Percentiles rank a stretch among this genome's conserved stretches.
Conservation (phyloP, 495 filamentous ascomycete genomes). For the Penicillium atrosanguineum region DNA sequence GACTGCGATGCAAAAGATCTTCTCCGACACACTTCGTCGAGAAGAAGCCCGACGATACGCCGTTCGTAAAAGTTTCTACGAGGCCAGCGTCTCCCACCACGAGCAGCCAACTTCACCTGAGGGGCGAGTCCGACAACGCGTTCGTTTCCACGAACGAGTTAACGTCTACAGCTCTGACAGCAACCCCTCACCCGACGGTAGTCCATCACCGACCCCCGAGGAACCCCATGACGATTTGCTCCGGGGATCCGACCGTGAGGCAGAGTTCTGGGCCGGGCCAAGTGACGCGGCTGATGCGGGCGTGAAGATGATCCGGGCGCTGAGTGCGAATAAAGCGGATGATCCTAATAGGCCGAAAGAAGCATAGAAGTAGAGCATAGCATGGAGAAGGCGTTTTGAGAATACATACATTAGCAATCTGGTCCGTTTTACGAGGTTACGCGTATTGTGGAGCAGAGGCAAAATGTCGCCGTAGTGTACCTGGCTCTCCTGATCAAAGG, state of each 20-base stretch:
- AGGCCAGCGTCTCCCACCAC: constrained; percentile 20
- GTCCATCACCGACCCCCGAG: constrained; percentile 14
- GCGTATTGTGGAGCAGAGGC: too few relatives aligned
- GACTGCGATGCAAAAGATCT: constrained; percentile 67
- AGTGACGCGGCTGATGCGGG: constrained; percentile 34
- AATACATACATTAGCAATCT: too few relatives aligned
- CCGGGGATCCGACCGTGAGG: constrained; percentile 27
- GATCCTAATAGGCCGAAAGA: constrained; percentile 14
- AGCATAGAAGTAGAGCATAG: constrained; percentile 6
- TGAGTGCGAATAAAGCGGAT: constrained; percentile 15
- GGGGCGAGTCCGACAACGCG: constrained; percentile 24
- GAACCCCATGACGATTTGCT: constrained; percentile 24
- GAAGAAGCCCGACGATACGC: constrained; percentile 69
- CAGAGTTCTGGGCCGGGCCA: constrained; percentile 34
- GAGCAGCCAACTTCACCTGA: constrained; percentile 5
- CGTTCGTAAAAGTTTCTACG: constrained; percentile 66
- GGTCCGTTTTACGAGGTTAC: background rate
- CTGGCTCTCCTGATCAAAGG: too few relatives aligned
- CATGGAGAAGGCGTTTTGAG: background rate
- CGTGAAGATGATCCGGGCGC: constrained; percentile 36
- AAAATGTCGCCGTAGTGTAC: too few relatives aligned
- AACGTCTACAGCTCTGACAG: constrained; percentile 33
- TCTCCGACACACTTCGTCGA: constrained; percentile 72
- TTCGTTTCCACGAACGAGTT: constrained; percentile 41
- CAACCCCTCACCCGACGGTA: constrained; percentile 9